Evolutionary conservation across 1,139 yeast species (phyloP), one percentile per base, ranked within the genome.

Genomic region (Suhomyces chickasaworum): DNA sequence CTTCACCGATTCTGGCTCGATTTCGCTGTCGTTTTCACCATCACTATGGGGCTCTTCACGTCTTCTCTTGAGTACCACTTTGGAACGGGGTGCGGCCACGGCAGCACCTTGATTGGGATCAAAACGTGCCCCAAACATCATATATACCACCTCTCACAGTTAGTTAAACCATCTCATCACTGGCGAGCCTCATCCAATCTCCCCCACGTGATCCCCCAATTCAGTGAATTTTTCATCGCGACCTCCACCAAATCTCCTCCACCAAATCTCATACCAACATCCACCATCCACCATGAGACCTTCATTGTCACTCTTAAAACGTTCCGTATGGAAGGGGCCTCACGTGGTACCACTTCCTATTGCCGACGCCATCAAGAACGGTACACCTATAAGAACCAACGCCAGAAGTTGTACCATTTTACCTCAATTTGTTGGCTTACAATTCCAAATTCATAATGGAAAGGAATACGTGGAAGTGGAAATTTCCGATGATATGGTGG

Each of bases 381-480:
- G 88, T 20, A 80, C 89, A 3, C 96, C 98, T 8, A 88, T 93
- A 51, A 79, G 97, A 69, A 93, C 99, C 22, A 89, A 90, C 60
- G 97, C 97, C 39, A 80, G 99, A 64, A 77, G 95, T 36, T 93
- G 98, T 63, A 93, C 98, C 18, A 88, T 93, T 48, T 73, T 93
- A 45, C 99, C 99, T 18, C 95, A 89, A 64, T 91, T 93, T 69
- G 97, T 93, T 31, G 99, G 99, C 6, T 75, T 90, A 50, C 86
- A 84, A 60, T 93, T 93, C 68, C 96, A 93, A 68, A 88, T 93
- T 38, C 99, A 93, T 69, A 93, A 93, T 68, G 99, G 99, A 32
- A 88, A 86, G 66, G 96, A 90, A 55, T 93, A 91, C 63, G 96
- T 90, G 41, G 91, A 90, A 46, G 79, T 93, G 41, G 91, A 86